Conservation (phyloP, 768 basidiomycete genomes). For the Neoboletus brunneissimus region DNA sequence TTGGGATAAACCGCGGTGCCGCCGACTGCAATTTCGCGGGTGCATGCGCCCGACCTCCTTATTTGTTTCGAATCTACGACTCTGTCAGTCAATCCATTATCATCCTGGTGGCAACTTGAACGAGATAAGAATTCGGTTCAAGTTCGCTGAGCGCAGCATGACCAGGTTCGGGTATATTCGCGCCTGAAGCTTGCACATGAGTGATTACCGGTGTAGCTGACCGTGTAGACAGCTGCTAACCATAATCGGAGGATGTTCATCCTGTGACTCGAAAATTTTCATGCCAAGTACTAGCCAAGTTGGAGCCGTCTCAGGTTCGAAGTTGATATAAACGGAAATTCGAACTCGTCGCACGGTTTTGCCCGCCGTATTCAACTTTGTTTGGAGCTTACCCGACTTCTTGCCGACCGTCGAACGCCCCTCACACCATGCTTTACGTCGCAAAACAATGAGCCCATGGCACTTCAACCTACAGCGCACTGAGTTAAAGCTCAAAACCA, state of each 20-base stretch:
- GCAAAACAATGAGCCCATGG: not conserved
- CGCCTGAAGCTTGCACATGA: not conserved
- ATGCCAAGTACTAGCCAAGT: not conserved
- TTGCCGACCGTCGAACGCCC: not conserved
- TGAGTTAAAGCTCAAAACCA: not conserved
- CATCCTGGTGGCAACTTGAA: not conserved
- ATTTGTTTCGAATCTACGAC: too few species aligned
- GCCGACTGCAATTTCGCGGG: not conserved
- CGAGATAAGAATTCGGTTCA: not conserved
- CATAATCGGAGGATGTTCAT: not conserved
- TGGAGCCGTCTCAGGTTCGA: not conserved
- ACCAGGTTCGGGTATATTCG: not conserved
- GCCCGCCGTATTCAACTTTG: not conserved
- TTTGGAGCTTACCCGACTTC: not conserved
- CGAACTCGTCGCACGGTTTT: not conserved
- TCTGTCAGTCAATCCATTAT: too few species aligned
- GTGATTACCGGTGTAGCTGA: not conserved
- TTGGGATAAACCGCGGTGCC: constrained; percentile 3
- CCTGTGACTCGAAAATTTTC: not conserved
- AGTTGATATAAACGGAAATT: not conserved
- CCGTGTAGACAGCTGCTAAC: not conserved
- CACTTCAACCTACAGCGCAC: not conserved
- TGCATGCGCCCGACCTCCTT: not conserved
- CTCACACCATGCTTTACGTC: not conserved
- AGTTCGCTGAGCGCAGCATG: not conserved